Percentiles rank a stretch among this genome's conserved stretches.
Conservation (phyloP, 169 alveolate genomes). For the Plasmodium fragile region DNA sequence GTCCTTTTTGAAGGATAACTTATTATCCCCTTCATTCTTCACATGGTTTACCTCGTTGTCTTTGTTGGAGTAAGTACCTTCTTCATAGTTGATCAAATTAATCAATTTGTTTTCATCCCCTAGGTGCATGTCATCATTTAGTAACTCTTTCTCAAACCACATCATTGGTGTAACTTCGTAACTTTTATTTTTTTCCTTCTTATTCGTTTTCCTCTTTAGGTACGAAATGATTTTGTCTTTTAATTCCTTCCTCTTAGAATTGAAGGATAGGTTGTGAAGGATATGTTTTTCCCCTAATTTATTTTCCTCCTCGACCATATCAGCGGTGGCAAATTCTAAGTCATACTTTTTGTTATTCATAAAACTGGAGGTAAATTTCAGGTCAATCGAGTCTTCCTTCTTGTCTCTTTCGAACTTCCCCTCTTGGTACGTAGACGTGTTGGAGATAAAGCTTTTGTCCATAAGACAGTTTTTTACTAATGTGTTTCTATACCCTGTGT, state of each 20-base stretch:
- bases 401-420: conserved; percentile 4
- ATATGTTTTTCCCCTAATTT: conserved; percentile 1
- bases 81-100: conserved; percentile 1
- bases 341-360: conserved; percentile 12
- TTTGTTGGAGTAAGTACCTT: neutral
- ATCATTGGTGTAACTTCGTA: neutral
- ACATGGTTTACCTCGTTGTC: neutral
- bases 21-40: conserved; percentile 4
- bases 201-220: conserved; percentile 24
- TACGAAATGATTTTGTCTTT: conserved; percentile 53
- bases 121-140: neutral
- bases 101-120: neutral
- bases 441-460: conserved; percentile 15
- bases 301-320: neutral
- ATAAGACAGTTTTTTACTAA: conserved; percentile 10
- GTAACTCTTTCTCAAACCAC: neutral
- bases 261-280: conserved; percentile 12
- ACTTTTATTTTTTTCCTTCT: conserved; percentile 11
- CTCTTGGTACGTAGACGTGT: conserved; percentile 41
- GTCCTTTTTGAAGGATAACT: neutral
- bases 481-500: neutral
- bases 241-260: conserved; percentile 30
- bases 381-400: conserved; percentile 1
- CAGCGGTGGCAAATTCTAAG: neutral
- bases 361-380: neutral